Evolutionary conservation across 2,329 filamentous ascomycete genomes (phyloP).

Genomic region (Fusarium sp.): DNA sequence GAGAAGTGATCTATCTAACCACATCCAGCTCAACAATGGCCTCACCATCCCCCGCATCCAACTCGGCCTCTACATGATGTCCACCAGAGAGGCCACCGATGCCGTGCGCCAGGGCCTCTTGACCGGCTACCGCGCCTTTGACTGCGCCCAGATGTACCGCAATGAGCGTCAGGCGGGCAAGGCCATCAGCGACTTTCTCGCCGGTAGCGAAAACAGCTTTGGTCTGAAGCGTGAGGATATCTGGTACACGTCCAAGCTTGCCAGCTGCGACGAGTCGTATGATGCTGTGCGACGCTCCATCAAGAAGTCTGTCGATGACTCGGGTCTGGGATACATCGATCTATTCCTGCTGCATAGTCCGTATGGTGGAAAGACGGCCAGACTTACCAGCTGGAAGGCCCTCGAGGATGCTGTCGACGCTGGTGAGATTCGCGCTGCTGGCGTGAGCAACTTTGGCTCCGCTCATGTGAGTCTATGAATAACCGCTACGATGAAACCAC

Average conservation of each 20-base stretch:
- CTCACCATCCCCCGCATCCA: slow-evolving; percentile 76
- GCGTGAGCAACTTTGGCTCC: slow-evolving; percentile 82
- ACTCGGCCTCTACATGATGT: slow-evolving; percentile 79
- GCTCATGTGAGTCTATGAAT: slow-evolving; percentile 67
- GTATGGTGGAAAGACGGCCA: slow-evolving; percentile 75
- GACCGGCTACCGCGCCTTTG: slow-evolving; percentile 63
- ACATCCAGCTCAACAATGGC: slow-evolving; percentile 68
- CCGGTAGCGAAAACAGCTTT: slow-evolving; percentile 57
- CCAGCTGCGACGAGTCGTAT: slow-evolving; percentile 72
- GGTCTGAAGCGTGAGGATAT: slow-evolving; percentile 73
- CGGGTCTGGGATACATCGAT: slow-evolving; percentile 79
- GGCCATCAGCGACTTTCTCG: slow-evolving; percentile 70
- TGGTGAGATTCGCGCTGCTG: slow-evolving; percentile 76
- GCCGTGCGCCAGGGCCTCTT: slow-evolving; percentile 69
- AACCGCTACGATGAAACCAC: rapidly evolving
- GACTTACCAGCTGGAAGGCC: slow-evolving; percentile 79
- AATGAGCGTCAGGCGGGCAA: slow-evolving; percentile 78
- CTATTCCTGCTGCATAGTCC: slow-evolving; percentile 83
- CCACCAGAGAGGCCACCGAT: slow-evolving; percentile 66
- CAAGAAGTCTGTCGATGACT: slow-evolving; percentile 69
- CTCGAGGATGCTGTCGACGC: slow-evolving; percentile 79
- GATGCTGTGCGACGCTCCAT: slow-evolving; percentile 75
- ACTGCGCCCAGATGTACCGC: slow-evolving; percentile 66
- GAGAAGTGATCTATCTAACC: slow-evolving; percentile 15
- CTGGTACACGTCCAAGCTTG: slow-evolving; percentile 84